Evolutionary conservation across 2,329 filamentous ascomycete genomes (phyloP).

Genomic region (Apiospora hydei): DNA sequence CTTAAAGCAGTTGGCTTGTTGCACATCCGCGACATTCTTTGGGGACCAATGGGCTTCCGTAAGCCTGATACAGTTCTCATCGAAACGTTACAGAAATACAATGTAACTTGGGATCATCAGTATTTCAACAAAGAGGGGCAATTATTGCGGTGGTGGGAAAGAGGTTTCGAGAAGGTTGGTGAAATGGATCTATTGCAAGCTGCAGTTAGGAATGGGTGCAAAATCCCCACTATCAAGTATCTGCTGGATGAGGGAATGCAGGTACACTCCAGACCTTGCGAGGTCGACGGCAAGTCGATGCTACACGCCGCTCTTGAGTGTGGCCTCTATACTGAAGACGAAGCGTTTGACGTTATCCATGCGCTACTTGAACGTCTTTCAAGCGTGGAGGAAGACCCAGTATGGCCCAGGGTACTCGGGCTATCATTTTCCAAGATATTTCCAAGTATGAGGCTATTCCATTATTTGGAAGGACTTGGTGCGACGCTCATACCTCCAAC

Average conservation of each 20-base stretch:
- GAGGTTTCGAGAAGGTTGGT: neutral
- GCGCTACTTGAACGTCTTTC: neutral
- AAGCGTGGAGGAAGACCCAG: neutral
- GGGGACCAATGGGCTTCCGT: no score
- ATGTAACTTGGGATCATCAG: neutral
- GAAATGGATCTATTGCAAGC: neutral
- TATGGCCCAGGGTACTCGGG: neutral
- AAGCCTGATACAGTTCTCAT: neutral
- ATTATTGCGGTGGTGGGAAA: fast-evolving
- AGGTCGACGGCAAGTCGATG: neutral
- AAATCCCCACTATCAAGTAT: neutral
- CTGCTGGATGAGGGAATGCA: neutral
- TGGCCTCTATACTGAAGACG: no score
- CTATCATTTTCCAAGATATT: neutral
- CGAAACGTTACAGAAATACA: neutral
- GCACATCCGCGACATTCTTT: no score
- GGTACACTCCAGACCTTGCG: neutral
- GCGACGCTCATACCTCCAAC: neutral
- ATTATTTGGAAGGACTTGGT: neutral
- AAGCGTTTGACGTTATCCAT: no score
- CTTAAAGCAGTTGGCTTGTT: neutral
- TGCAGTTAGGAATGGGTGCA: neutral
- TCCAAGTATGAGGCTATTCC: neutral
- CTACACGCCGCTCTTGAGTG: neutral
- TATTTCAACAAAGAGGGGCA: neutral